Base-by-base conservation (phyloP, 2,329 filamentous ascomycete species). In the Peltaster fructicola region DNA sequence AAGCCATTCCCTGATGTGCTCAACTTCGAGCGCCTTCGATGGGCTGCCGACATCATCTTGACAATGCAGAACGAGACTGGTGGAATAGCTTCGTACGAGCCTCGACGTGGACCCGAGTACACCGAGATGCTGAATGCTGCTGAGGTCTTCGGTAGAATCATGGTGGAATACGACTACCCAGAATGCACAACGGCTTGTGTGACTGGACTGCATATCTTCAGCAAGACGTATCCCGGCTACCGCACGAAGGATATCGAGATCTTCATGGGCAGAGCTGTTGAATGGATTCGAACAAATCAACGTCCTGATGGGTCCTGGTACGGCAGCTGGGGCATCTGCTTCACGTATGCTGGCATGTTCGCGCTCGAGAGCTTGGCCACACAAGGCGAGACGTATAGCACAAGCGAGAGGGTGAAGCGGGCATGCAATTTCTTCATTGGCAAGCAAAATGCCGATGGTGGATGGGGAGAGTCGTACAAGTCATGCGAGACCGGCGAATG, bases 151-250 rank as follows among this genome's bases (percentile, higher is more conserved):
- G 84, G 81, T 8, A 68, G 73, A 11, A 98, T 98, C 54, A 98
- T 98, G 88, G 75, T 98, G 26, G 85, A 95, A 46, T 98, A 98
- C 49, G 81, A 92, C 48, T 95, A 98, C 44, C 82, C 85, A 0
- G 88, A 98, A 51, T 98, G 88, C 57, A 98, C 88, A 1, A 95
- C 88, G 3, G 84, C 88, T 1, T 81, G 82, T 15, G 77, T 98
- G 3, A 93, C 80, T 1, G 82, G 79, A 0, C 60, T 98, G 11
- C 76, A 74, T 4, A 61, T 85, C 2, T 95, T 95, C 58, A 67
- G 68, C 36, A 65, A 75, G 41, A 63, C 78, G 48, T 90, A 81
- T 59, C 81, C 85, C 0, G 58, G 74, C 14, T 91, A 98, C 50
- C 68, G 85, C 24, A 47, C 65, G 0, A 51, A 63, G 0, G 85